Evolutionary conservation across 176 grass and related monocot genomes (phyloP).

Genomic region (Rhynchospora breviuscula): DNA sequence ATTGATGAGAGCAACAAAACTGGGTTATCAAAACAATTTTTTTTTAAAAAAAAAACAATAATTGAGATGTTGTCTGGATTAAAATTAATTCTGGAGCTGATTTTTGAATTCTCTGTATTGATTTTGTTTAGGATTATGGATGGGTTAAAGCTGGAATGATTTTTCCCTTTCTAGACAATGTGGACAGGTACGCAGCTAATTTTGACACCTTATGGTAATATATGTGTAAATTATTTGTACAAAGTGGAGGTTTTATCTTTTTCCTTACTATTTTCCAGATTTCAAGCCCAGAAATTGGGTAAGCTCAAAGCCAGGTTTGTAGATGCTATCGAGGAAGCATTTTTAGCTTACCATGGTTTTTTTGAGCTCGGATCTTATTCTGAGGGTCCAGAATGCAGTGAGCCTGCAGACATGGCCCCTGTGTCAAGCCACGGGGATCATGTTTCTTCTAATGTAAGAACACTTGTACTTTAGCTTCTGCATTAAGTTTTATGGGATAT

Average conservation of each 20-base stretch:
- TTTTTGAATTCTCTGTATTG: neutral
- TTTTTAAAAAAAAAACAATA: neutral
- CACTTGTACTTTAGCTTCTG: neutral
- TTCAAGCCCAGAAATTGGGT: constrained; percentile 64
- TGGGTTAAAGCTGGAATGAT: constrained; percentile 88
- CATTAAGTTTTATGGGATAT: neutral
- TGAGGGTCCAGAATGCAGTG: constrained; percentile 18
- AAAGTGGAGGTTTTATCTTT: neutral
- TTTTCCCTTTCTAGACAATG: constrained; percentile 71
- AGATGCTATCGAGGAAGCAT: constrained; percentile 84
- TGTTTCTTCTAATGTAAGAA: constrained; percentile 10
- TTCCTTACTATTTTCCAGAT: constrained; percentile 38
- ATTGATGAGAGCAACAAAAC: neutral
- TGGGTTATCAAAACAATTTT: neutral
- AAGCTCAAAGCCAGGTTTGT: constrained; percentile 62
- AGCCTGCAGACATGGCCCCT: constrained; percentile 36
- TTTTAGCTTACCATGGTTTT: constrained; percentile 63
- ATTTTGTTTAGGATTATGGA: constrained; percentile 57
- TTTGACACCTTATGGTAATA: neutral
- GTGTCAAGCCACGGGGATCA: constrained; percentile 30
- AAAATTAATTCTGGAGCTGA: neutral
- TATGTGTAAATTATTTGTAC: neutral
- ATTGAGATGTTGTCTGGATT: neutral
- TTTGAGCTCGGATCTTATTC: constrained; percentile 38
- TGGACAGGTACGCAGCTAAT: constrained; percentile 45